Base-by-base conservation (phyloP, 1,284 basidiomycete genomes). In the Trametes sp. region DNA sequence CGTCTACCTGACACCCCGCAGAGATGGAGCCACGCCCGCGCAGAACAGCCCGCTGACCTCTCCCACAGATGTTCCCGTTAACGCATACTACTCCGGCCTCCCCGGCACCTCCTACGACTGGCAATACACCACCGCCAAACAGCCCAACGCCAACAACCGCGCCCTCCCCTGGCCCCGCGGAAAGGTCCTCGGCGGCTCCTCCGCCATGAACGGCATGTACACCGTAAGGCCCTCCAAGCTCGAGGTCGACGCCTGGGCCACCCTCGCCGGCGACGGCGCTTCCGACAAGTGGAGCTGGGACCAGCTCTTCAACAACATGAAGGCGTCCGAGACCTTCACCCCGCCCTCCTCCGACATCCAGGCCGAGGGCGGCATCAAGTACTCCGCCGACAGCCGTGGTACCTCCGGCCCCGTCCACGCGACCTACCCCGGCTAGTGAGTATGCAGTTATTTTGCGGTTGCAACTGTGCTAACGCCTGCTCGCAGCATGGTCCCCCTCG, bases 201-300 rank as follows among this genome's bases (percentile, higher is more conserved):
- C 84, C 41, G 87, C 89, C 7, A 81, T 90, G 62, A 93, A 93
- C 76, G 91, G 88, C 59, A 81, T 91, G 76, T 93, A 90, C 77
- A 80, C 85, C 54, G 79, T 87, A 54, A 81, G 84, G 2, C 85
- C 85, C 9, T 81, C 82, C 29, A 67, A 81, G 45, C 66, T 79
- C 56, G 87, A 89, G 70, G 76, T 87, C 67, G 81, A 88, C 67
- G 78, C 84, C 2, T 88, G 85, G 85, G 76, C 82, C 10, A 69
- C 74, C 16, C 71, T 88, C 63, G 75, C 83, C 57, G 29, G 74
- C 74, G 72, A 70, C 59, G 38, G 19, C 38, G 38, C 14, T 33
- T 45, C 41, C 38, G 62, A 66, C 21, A 70, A 74, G 24, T 89
- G 88, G 88, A 78, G 76, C 21, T 89, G 87, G 86, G 79, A 84